Base-by-base conservation (phyloP, 1,139 yeast species). In the Diutina pseudorugosa region DNA sequence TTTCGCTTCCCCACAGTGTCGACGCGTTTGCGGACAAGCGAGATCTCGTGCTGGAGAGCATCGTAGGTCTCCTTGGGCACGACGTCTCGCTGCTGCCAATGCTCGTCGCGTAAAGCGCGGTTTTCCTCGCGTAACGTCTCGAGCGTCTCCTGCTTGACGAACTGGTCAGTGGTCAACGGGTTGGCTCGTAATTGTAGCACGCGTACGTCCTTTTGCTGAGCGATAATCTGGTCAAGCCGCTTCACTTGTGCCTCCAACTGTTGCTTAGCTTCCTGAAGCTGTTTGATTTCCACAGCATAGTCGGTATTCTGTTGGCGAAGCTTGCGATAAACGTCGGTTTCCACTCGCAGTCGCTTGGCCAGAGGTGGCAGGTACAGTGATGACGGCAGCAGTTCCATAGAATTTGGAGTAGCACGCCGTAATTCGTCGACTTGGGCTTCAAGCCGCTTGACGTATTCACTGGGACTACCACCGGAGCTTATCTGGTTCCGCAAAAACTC, bases 11-110 rank as follows among this genome's bases (percentile, higher is more conserved):
- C 71, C 27, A 79, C 66, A 52, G 77, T 79, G 45, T 75, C 75
- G 2, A 83, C 66, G 52, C 78, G 76, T 0, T 65, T 59, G 57
- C 83, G 80, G 18, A 80, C 63, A 43, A 69, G 66, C 30, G 70
- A 66, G 53, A 75, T 73, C 55, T 86, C 93, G 49, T 75, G 63
- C 53, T 77, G 80, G 51, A 82, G 73, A 33, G 91, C 69, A 51
- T 85, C 88, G 56, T 85, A 82, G 0, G 86, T 76, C 0, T 88
- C 71, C 56, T 70, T 72, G 0, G 95, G 95, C 0, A 88, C 62
- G 45, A 60, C 53, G 1, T 52, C 51, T 2, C 58, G 55, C 2
- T 53, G 53, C 3, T 58, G 52, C 12, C 53, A 51, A 3, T 56
- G 54, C 1, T 59, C 55, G 12, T 69, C 55, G 7, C 72, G 61